Percentiles rank a stretch among this genome's conserved stretches.
Conservation (phyloP, 2,329 filamentous ascomycete genomes). For the Intubia oerlemansii region DNA sequence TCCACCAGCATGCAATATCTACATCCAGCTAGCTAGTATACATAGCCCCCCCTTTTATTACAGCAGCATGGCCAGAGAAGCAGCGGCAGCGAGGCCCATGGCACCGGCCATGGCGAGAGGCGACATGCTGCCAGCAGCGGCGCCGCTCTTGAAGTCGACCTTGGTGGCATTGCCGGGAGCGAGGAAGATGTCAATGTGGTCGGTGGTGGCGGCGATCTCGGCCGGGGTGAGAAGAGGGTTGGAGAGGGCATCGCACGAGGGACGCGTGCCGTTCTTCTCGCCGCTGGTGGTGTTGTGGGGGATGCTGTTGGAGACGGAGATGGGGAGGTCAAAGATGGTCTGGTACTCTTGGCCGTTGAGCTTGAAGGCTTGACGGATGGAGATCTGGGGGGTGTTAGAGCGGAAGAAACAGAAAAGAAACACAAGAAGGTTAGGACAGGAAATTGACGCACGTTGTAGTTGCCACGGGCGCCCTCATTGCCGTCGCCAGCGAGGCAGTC, state of each 20-base stretch:
- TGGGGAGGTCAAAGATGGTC: constrained; percentile 50
- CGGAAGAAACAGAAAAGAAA: too few species aligned
- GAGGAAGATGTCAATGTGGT: constrained; percentile 27
- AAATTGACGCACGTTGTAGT: too few species aligned
- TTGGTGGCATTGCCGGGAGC: constrained; percentile 27
- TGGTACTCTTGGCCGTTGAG: constrained; percentile 43
- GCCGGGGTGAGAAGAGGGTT: constrained; percentile 28
- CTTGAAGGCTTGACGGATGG: constrained; percentile 48
- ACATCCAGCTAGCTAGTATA: too few species aligned
- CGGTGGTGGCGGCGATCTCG: constrained; percentile 19
- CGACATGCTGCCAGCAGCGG: too few species aligned
- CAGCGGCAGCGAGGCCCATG: too few species aligned
- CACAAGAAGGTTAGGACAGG: too few species aligned
- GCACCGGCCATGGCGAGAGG: too few species aligned
- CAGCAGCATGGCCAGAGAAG: too few species aligned
- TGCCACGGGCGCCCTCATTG: constrained; percentile 30
- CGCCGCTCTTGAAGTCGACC: constrained; percentile 15
- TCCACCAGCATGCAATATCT: too few species aligned
- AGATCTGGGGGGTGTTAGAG: too few species aligned
- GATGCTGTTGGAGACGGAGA: constrained; percentile 46
- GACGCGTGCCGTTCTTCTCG: constrained; percentile 14
- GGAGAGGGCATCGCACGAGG: constrained; percentile 24
- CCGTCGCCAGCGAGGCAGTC: constrained; percentile 43
- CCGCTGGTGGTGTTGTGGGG: constrained; percentile 15
- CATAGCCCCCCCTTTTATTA: too few species aligned